Evolutionary conservation across 352 stramenopile genomes (phyloP).

Genomic region (Pythium biforme): DNA sequence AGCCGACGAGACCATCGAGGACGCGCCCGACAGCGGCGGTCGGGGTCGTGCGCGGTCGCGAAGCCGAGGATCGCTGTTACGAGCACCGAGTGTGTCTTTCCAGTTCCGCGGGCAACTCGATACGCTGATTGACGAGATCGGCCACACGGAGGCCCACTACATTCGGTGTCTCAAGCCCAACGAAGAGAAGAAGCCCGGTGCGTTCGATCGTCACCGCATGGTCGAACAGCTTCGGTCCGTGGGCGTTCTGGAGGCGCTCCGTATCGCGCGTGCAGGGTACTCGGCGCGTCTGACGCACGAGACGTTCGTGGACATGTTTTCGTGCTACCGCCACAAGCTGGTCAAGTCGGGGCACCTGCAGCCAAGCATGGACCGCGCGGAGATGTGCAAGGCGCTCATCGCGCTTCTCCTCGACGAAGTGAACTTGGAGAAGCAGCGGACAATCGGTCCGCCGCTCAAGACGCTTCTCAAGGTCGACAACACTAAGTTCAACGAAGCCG

Average conservation of each 20-base stretch:
- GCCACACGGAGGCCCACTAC: constrained; percentile 96
- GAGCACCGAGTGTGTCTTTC: constrained; percentile 76
- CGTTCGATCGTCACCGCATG: constrained; percentile 85
- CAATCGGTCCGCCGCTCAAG: constrained; percentile 18
- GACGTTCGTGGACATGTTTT: constrained; percentile 87
- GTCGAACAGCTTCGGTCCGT: constrained; percentile 97
- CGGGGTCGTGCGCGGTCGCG: constrained; percentile 16
- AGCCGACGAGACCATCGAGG: constrained; percentile 49
- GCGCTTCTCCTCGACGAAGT: constrained; percentile 28
- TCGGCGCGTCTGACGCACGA: constrained; percentile 92
- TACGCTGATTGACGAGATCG: constrained; percentile 92
- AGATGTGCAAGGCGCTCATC: constrained; percentile 28
- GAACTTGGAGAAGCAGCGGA: constrained; percentile 10
- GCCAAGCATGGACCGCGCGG: constrained; percentile 3
- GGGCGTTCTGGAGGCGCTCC: constrained; percentile 95
- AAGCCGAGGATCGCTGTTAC: constrained; percentile 45
- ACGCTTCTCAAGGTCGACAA: constrained; percentile 26
- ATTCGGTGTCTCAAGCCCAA: constrained; percentile 99
- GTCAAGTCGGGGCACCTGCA: constrained; percentile 6
- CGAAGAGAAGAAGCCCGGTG: constrained; percentile 73
- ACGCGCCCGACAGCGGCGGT: constrained; percentile 20
- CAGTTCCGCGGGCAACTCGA: constrained; percentile 95
- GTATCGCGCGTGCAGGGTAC: constrained; percentile 95
- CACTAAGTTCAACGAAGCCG: constrained; percentile 32
- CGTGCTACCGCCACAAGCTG: constrained; percentile 51